Conservation (phyloP, 495 filamentous ascomycete genomes). For the Xylaria sp. region DNA sequence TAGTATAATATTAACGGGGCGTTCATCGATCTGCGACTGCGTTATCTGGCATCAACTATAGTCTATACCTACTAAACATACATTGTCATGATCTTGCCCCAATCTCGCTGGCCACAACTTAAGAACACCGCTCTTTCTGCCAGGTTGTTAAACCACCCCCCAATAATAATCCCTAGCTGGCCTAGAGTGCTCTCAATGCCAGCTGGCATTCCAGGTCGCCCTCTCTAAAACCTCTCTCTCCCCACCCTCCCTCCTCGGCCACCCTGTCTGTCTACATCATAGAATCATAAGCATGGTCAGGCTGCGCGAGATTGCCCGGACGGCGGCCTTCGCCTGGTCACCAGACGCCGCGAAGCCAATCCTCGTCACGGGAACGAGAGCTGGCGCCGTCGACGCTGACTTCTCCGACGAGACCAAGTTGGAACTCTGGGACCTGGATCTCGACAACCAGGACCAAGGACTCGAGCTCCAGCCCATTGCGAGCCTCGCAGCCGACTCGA, state of each 20-base stretch:
- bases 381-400: constrained; percentile 93
- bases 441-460: constrained; percentile 74
- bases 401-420: constrained; percentile 97
- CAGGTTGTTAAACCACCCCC: neutral
- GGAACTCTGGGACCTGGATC: constrained; percentile 91
- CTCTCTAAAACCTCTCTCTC: constrained; percentile 19
- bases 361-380: constrained; percentile 92
- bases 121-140: constrained; percentile 9
- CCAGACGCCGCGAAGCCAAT: constrained; percentile 75
- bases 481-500: constrained; percentile 86
- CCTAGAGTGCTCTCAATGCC: constrained; percentile 46
- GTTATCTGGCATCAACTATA: constrained; percentile 44
- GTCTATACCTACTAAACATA: constrained; percentile 10
- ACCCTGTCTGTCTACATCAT: constrained; percentile 28
- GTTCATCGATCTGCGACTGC: constrained; percentile 28
- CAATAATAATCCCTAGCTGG: constrained; percentile 37
- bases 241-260: constrained; percentile 6
- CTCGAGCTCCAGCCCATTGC: constrained; percentile 85
- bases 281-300: constrained; percentile 90
- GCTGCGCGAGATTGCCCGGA: constrained; percentile 92
- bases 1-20: constrained; percentile 30
- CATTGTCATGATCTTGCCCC: constrained; percentile 13
- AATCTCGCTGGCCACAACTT: constrained; percentile 6
- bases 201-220: constrained; percentile 39
- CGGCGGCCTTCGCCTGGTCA: constrained; percentile 97